Evolutionary conservation across 2,329 filamentous ascomycete genomes (phyloP).

Genomic region (Aspergillus sp.): DNA sequence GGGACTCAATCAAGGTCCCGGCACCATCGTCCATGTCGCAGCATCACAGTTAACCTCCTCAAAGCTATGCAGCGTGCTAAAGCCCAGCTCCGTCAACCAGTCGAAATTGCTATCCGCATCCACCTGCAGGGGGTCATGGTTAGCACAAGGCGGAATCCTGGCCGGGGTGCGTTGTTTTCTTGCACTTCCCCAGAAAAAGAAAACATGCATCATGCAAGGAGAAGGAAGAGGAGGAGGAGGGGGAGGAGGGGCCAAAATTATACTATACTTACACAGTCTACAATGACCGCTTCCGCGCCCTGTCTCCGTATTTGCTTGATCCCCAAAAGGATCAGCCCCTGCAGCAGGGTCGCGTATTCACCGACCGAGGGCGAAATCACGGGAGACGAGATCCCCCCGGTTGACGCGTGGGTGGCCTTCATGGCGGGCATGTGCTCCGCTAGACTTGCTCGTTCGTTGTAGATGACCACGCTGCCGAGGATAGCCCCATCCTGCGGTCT

Average conservation of each 20-base stretch:
- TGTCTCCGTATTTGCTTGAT: constrained; percentile 81
- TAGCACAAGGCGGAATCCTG: neutral
- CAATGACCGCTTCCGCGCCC: constrained; percentile 71
- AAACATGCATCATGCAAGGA: neutral
- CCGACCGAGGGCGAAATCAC: constrained; percentile 71
- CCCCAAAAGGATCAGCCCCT: constrained; percentile 79
- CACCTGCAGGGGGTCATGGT: constrained; percentile 56
- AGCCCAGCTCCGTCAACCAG: constrained; percentile 77
- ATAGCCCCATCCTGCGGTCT: constrained; percentile 68
- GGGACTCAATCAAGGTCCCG: constrained; percentile 34
- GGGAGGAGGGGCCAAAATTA: neutral
- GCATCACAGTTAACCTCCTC: constrained; percentile 77
- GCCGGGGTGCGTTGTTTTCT: neutral
- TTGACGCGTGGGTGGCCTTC: constrained; percentile 58
- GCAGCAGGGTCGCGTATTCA: constrained; percentile 72
- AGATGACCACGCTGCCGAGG: constrained; percentile 79
- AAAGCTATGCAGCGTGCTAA: constrained; percentile 76
- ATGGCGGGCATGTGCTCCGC: constrained; percentile 72
- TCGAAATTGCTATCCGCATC: constrained; percentile 74
- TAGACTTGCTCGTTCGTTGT: constrained; percentile 70
- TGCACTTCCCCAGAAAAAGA: neutral
- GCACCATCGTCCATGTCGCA: constrained; percentile 63
- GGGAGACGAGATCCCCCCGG: constrained; percentile 79
- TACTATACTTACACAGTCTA: constrained; percentile 73
- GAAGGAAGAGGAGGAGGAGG: neutral